A percentile compares a stretch with the other conserved stretches of the same genome.
Conservation (phyloP, 2,329 filamentous ascomycete species). For the Plectosphaerella sp. region DNA sequence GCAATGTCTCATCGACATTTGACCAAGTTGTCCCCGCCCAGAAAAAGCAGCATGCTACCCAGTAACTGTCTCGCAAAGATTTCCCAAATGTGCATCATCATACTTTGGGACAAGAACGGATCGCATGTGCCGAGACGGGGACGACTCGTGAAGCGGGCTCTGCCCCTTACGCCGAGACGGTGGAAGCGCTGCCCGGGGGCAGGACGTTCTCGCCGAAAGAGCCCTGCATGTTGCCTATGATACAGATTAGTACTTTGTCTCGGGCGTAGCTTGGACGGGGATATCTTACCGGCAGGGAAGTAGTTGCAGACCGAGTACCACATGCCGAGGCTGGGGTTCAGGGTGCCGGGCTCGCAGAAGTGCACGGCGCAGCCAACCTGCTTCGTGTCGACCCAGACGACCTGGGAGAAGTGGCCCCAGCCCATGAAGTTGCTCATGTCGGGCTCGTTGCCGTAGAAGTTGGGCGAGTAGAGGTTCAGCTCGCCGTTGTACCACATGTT, state of each 20-base stretch:
- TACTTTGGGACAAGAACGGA: slow-evolving; percentile 4
- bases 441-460: slow-evolving; percentile 57
- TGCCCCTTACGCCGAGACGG: slow-evolving; percentile 15
- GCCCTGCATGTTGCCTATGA: slow-evolving; percentile 47
- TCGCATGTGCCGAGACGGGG: slow-evolving; percentile 4
- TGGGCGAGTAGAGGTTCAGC: slow-evolving; percentile 47
- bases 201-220: slow-evolving; percentile 46
- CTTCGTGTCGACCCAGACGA: slow-evolving; percentile 34
- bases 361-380: slow-evolving; percentile 59
- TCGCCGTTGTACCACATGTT: slow-evolving; percentile 90
- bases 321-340: slow-evolving; percentile 44
- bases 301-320: slow-evolving; percentile 91
- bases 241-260: slow-evolving; percentile 10
- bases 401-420: slow-evolving; percentile 54
- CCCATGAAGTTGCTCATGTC: slow-evolving; percentile 56
- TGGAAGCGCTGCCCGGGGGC: slow-evolving; percentile 29
- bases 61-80: slow-evolving; percentile 7
- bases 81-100: slow-evolving; percentile 3
- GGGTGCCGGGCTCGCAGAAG: slow-evolving; percentile 54
- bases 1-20: slow-evolving; percentile 1
- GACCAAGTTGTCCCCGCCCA: slow-evolving; percentile 3
- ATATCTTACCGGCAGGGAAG: slow-evolving; percentile 59
- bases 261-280: not conserved
- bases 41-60: slow-evolving; percentile 5
- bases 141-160: slow-evolving; percentile 1